Conservation (phyloP, 345 rosid species). For the Leavenworthia alabamica region DNA sequence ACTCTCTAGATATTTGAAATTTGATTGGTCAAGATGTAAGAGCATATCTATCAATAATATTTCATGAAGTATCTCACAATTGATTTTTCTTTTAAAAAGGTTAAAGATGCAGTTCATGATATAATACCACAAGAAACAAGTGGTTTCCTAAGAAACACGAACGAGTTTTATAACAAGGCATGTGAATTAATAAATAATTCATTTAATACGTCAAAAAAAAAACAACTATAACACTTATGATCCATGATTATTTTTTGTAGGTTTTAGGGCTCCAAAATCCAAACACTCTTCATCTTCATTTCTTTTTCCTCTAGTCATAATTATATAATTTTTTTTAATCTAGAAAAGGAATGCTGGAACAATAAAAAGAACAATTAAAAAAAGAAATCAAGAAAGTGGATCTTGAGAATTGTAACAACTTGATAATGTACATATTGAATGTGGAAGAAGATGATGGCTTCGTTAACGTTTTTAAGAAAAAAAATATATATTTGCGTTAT, state of each 20-base stretch:
- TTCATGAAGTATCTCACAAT: too few relatives aligned
- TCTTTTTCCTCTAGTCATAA: not conserved
- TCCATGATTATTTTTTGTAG: conserved; percentile 16
- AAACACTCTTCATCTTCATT: conserved; percentile 6
- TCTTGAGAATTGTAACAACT: not conserved
- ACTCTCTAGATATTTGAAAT: not conserved
- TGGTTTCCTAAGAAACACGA: conserved; percentile 1
- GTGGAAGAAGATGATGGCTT: not conserved
- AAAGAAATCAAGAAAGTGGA: not conserved
- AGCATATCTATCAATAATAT: too few relatives aligned
- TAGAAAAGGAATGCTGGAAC: conserved; percentile 8
- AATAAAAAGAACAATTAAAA: not conserved
- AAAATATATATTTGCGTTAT: too few relatives aligned
- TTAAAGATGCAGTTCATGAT: conserved; percentile 21
- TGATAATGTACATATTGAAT: not conserved
- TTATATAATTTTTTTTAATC: conserved; percentile 14
- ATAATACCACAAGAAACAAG: not conserved
- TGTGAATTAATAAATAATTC: not conserved
- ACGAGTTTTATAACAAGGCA: conserved; percentile 3
- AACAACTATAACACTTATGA: conserved; percentile 18
- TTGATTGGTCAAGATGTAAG: not conserved
- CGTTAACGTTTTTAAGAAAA: not conserved
- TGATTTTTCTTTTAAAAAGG: not conserved
- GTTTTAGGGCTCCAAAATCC: conserved; percentile 10
- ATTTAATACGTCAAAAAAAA: not conserved